phyloP scores from a whole-genome alignment of 805 yeast genomes.

The Debaryomyces prosopidis region DNA sequence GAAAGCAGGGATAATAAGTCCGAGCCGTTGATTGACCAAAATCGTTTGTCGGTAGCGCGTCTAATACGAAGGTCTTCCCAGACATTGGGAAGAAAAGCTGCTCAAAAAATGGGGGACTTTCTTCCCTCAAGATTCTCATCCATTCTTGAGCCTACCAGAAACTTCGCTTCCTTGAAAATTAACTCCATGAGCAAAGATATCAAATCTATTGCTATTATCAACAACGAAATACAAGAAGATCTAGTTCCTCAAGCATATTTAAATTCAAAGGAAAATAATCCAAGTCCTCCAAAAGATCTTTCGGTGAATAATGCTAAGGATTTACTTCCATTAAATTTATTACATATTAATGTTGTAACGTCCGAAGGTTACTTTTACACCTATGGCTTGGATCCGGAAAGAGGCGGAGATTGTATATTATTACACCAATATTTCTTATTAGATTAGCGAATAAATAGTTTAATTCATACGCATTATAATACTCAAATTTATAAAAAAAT shows the following conservation, averaged over 20 bases:
- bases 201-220: constrained; percentile 48
- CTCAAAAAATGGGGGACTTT: constrained; percentile 86
- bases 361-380: constrained; percentile 79
- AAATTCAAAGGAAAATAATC: constrained; percentile 5
- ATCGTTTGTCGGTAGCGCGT: constrained; percentile 71
- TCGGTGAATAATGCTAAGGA: constrained; percentile 19
- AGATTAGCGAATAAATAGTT: constrained; percentile 17
- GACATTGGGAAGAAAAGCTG: constrained; percentile 74
- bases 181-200: constrained; percentile 39
- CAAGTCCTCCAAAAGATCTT: constrained; percentile 18
- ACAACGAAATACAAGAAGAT: constrained; percentile 30
- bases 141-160: constrained; percentile 84
- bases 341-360: constrained; percentile 70
- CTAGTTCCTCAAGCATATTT: constrained; percentile 30
- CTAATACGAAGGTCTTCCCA: constrained; percentile 78
- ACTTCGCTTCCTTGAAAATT: constrained; percentile 84
- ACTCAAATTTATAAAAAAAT: neutral
- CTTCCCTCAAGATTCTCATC: constrained; percentile 80
- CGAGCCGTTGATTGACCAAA: constrained; percentile 71
- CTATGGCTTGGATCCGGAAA: constrained; percentile 77
- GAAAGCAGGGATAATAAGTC: constrained; percentile 20
- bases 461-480: neutral
- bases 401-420: constrained; percentile 91
- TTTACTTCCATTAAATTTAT: constrained; percentile 26
- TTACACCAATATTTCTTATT: constrained; percentile 66